phyloP scores from a whole-genome alignment of 768 basidiomycete species.

The Suillus subluteus region DNA sequence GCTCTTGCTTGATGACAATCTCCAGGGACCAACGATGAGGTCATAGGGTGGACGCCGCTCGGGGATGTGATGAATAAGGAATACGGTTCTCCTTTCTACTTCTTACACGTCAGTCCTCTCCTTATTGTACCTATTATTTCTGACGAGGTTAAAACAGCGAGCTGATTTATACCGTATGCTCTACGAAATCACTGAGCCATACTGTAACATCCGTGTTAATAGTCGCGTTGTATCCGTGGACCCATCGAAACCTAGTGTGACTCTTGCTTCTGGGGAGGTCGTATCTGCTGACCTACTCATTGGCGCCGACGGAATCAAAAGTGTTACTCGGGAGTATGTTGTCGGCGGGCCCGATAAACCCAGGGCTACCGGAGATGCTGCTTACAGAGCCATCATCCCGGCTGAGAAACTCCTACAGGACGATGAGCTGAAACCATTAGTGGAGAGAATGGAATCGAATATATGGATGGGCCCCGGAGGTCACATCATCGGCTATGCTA shows the following conservation, averaged over 20 bases:
- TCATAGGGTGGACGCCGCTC: constrained; percentile 41
- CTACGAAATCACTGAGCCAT: constrained; percentile 38
- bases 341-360: constrained; percentile 50
- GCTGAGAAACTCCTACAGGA: constrained; percentile 49
- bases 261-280: constrained; percentile 46
- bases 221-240: constrained; percentile 41
- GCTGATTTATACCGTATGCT: constrained; percentile 52
- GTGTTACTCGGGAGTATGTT: constrained; percentile 50
- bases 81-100: constrained; percentile 39
- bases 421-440: constrained; percentile 52
- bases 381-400: constrained; percentile 59
- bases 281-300: constrained; percentile 50
- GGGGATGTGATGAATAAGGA: constrained; percentile 34
- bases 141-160: constrained; percentile 29
- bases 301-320: constrained; percentile 61
- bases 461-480: constrained; percentile 62
- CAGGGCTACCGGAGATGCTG: constrained; percentile 64
- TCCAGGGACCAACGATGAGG: constrained; percentile 37
- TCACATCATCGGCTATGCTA: constrained; percentile 50
- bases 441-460: constrained; percentile 56
- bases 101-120: constrained; percentile 36
- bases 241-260: constrained; percentile 36
- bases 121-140: not conserved
- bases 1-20: not conserved
- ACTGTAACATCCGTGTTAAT: constrained; percentile 41